phyloP scores from a whole-genome alignment of 2,329 filamentous ascomycete species.

The Arthrocladium fulminans region DNA sequence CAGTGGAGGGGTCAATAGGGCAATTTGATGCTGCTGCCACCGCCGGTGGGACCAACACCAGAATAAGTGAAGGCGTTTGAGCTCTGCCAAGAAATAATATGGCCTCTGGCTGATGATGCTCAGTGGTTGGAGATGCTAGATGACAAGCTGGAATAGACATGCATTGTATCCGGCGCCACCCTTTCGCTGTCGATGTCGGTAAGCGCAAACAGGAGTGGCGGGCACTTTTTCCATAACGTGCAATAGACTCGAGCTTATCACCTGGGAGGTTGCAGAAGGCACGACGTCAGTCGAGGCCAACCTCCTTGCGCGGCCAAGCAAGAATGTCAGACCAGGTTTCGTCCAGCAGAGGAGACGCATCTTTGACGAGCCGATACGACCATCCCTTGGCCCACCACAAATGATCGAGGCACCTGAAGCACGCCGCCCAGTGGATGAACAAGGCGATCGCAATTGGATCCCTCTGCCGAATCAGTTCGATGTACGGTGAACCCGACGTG shows the following conservation, averaged over 20 bases:
- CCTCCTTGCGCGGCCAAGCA: slow-evolving; percentile 19
- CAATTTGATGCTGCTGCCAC: neutral
- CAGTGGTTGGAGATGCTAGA: neutral
- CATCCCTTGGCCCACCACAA: slow-evolving; percentile 23
- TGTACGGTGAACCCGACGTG: slow-evolving; percentile 16
- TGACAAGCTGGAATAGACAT: too few relatives aligned
- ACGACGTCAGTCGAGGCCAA: slow-evolving; percentile 14
- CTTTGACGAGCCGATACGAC: slow-evolving; percentile 20
- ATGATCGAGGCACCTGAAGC: slow-evolving; percentile 22
- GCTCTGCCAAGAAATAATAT: neutral
- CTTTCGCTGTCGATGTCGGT: too few relatives aligned
- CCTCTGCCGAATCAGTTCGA: slow-evolving; percentile 17
- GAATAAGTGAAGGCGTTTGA: neutral
- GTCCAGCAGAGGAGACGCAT: slow-evolving; percentile 20
- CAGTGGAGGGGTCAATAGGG: slow-evolving; percentile 16
- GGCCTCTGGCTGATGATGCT: neutral
- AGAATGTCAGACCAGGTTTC: slow-evolving; percentile 15
- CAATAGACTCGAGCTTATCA: too few relatives aligned
- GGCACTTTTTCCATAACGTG: too few relatives aligned
- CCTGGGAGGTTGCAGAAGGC: neutral
- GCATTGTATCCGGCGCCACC: too few relatives aligned
- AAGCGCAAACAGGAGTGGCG: too few relatives aligned
- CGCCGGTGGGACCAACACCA: neutral
- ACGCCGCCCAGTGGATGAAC: slow-evolving; percentile 22
- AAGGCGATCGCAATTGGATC: slow-evolving; percentile 19